Evolutionary conservation across 768 basidiomycete genomes (phyloP).

Genomic region (Suillus discolor): DNA sequence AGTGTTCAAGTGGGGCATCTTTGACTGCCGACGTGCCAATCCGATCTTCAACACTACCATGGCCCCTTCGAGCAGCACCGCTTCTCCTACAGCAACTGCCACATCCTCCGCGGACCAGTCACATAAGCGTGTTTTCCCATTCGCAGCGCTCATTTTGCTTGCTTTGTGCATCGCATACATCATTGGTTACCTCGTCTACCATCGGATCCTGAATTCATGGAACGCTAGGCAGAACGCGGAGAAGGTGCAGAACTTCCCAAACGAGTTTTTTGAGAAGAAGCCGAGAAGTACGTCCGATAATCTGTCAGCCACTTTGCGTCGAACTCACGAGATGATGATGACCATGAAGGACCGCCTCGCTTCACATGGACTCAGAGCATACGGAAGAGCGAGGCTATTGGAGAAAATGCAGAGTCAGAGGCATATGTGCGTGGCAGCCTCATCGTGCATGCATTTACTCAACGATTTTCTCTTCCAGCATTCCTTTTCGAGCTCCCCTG

Average conservation of each 20-base stretch:
- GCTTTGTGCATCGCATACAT: constrained; percentile 29
- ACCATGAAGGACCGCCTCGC: constrained; percentile 11
- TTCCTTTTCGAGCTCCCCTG: constrained; percentile 3
- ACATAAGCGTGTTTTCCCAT: constrained; percentile 19
- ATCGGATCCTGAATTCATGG: constrained; percentile 18
- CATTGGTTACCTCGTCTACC: constrained; percentile 30
- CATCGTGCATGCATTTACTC: neutral
- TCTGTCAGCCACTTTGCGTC: neutral
- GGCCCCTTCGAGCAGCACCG: neutral
- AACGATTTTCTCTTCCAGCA: neutral
- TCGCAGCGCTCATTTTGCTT: constrained; percentile 23
- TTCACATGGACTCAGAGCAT: constrained; percentile 25
- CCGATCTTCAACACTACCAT: neutral
- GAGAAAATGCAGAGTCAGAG: neutral
- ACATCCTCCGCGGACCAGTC: constrained; percentile 12
- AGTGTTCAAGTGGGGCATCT: neutral
- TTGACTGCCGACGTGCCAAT: neutral
- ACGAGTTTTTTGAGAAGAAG: constrained; percentile 19
- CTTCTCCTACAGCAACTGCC: constrained; percentile 2
- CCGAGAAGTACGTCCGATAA: constrained; percentile 26
- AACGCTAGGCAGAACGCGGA: constrained; percentile 17
- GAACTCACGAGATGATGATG: neutral
- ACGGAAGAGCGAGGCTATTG: neutral
- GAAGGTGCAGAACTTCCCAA: constrained; percentile 22
- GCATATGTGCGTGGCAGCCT: neutral